Evolutionary conservation across 164 flowering plant genomes (phyloP).

Genomic region (Annona squamosa): DNA sequence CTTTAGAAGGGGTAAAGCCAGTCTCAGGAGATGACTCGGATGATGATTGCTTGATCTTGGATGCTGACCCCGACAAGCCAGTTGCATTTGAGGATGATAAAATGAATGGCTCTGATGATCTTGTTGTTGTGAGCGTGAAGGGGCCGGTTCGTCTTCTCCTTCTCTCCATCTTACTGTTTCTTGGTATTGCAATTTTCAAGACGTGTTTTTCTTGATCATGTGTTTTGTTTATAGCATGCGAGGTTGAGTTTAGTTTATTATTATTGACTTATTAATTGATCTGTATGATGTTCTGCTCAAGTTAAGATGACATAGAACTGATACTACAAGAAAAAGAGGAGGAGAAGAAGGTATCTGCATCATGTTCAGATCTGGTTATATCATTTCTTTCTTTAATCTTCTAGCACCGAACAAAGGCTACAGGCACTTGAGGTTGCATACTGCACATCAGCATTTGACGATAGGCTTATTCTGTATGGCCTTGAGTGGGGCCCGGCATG

Average conservation of each 20-base stretch:
- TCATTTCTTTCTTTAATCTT: too few species aligned
- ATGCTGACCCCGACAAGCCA: slow-evolving; percentile 61
- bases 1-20: slow-evolving; percentile 2
- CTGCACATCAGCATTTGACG: too few species aligned
- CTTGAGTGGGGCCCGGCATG: too few species aligned
- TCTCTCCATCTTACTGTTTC: not conserved
- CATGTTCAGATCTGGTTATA: too few species aligned
- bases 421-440: too few species aligned
- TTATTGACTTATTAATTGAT: not conserved
- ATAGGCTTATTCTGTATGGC: too few species aligned
- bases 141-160: slow-evolving; percentile 46
- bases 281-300: not conserved
- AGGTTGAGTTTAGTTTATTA: not conserved
- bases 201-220: not conserved
- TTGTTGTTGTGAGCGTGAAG: slow-evolving; percentile 51
- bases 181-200: not conserved
- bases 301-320: not conserved
- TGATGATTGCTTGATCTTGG: slow-evolving; percentile 70
- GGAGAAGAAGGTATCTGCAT: too few species aligned
- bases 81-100: slow-evolving; percentile 17
- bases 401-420: too few species aligned
- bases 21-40: slow-evolving; percentile 21
- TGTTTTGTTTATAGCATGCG: not conserved
- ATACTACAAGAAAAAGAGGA: too few species aligned
- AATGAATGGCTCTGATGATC: slow-evolving; percentile 37